Evolutionary conservation across 140 eudicot genomes (phyloP), one percentile per base, ranked within the genome.

Genomic region (Anethum foeniculum): DNA sequence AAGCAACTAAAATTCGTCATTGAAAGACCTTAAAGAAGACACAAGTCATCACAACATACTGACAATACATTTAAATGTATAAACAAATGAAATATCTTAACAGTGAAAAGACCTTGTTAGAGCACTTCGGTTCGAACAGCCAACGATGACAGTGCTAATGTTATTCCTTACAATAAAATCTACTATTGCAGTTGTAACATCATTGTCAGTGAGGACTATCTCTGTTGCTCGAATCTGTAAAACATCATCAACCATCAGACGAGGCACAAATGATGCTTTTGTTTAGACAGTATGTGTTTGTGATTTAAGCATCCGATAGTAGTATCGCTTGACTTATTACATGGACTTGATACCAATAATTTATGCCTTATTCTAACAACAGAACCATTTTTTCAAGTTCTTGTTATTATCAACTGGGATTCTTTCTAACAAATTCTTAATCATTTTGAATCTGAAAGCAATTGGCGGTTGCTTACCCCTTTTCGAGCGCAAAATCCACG

Each of bases 401-500:
- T 48, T 48, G 10, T 12, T 11, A 10, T 46, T 46, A 46, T 41
- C 51, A 46, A 46, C 51, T 11, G 51, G 51, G 51, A 46, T 49
- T 16, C 19, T 34, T 34, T 34, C 3, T 34, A 34, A 34, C 38
- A 34, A 34, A 34, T 34, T 34, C 38, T 1, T 34, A 3, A 34
- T 3, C 38, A 34, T 34, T 34, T 34, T 34, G 38, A 34, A 1
- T 34, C 38, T 34, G 38, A 34, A 34, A 34, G 38, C 38, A 34
- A 34, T 34, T 34, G 38, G 38, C 38, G 36, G 13, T 46, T 5
- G 39, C 64, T 48, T 89, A 89, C 92, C 92, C 92, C 92, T 85
- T 86, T 89, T 67, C 90, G 87, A 75, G 90, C 90, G 67, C 92
- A 89, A 72, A 82, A 80, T 56, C 87, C 84, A 25, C 90, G 89